These are phyloP conservation scores for Podospora didyma DNA, from an alignment of 495 filamentous ascomycete species.

Conservation along the genomic window DNA sequence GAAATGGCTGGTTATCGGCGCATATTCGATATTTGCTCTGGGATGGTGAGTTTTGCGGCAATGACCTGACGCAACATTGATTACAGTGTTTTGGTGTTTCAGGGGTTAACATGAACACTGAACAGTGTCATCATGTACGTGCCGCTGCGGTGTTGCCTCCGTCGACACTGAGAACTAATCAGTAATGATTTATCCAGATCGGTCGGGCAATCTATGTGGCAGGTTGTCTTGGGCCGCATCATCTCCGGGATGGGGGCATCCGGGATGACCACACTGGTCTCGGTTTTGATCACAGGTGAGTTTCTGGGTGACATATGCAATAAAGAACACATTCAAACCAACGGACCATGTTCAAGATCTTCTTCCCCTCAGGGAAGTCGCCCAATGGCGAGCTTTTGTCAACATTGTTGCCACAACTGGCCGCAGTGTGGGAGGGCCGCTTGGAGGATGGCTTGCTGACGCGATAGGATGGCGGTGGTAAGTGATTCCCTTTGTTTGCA, in stretches of 20 bases:
- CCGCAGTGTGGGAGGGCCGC: slow-evolving; percentile 59
- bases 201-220: slow-evolving; percentile 44
- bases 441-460: slow-evolving; percentile 63
- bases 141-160: background rate
- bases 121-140: slow-evolving; percentile 37
- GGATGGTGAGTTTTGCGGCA: slow-evolving; percentile 45
- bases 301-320: background rate
- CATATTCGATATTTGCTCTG: slow-evolving; percentile 39
- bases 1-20: slow-evolving; percentile 34
- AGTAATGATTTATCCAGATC: slow-evolving; percentile 40
- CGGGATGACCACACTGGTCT: slow-evolving; percentile 53
- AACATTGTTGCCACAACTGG: slow-evolving; percentile 62
- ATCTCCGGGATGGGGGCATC: slow-evolving; percentile 58
- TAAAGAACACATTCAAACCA: background rate
- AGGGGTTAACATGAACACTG: slow-evolving; percentile 1
- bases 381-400: slow-evolving; percentile 61
- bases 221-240: slow-evolving; percentile 53
- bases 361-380: slow-evolving; percentile 63
- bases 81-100: background rate
- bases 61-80: background rate
- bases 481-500: slow-evolving; percentile 16
- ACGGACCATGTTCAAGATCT: slow-evolving; percentile 38
- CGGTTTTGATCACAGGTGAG: slow-evolving; percentile 59
- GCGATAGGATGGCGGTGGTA: slow-evolving; percentile 66
- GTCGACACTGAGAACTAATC: background rate